phyloP scores from a whole-genome alignment of 2,329 filamentous ascomycete genomes.

The Cladophialophora yegresii region DNA sequence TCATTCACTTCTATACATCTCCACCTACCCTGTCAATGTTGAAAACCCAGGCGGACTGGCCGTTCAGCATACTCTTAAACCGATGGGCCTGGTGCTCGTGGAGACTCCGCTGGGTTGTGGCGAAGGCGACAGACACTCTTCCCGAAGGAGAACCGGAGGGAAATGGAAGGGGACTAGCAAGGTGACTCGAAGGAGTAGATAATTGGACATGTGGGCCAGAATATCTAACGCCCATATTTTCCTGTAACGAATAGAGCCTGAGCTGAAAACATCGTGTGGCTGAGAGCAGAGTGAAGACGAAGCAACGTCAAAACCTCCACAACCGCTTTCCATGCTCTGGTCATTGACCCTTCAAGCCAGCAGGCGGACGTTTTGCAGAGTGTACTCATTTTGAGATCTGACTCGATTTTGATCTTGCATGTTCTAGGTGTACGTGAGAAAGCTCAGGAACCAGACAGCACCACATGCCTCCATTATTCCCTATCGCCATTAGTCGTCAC shows the following conservation, averaged over 20 bases:
- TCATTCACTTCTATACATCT: neutral
- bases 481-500: conserved; percentile 14
- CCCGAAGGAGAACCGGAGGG: neutral
- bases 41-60: neutral
- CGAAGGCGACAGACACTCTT: neutral
- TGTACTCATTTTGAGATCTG: conserved; percentile 8
- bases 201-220: neutral
- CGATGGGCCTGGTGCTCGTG: neutral
- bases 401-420: conserved; percentile 19
- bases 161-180: neutral
- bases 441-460: conserved; percentile 11
- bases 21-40: neutral
- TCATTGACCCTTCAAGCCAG: neutral
- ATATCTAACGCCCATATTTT: neutral
- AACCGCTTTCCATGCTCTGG: neutral
- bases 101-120: neutral
- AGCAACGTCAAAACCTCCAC: neutral
- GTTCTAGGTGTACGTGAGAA: conserved; percentile 31
- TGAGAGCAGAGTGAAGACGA: neutral
- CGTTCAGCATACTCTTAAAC: neutral
- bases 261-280: neutral
- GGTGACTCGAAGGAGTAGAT: neutral
- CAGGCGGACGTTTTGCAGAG: neutral
- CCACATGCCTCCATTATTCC: neutral
- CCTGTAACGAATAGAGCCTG: neutral